Evolutionary conservation across 2,329 filamentous ascomycete genomes (phyloP), one percentile per base, ranked within the genome.

Genomic region (Penicillium sp.): DNA sequence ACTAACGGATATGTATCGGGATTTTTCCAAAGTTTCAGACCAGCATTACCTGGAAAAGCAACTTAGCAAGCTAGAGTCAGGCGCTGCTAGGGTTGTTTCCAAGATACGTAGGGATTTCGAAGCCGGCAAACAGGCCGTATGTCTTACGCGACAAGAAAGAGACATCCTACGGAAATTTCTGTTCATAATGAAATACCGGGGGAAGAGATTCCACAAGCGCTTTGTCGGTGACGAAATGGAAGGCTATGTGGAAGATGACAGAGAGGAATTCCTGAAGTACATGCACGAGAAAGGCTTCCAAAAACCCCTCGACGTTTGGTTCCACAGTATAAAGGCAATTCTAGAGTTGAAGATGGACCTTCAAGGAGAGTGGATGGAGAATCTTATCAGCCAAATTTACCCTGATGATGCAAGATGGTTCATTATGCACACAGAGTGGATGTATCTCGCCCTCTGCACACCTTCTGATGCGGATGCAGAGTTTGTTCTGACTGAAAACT

Each of bases 141-240:
- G 58, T 33, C 57, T 77, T 0, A 66, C 61, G 1, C 66, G 74
- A 5, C 30, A 49, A 1, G 67, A 77, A 20, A 62, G 66, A 46
- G 66, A 79, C 58, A 51, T 67, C 1, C 35, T 79, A 9, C 73
- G 77, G 47, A 79, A 78, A 54, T 79, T 79, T 50, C 64, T 77
- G 2, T 79, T 79, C 59, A 61, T 80, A 3, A 69, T 79, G 62
- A 76, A 76, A 56, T 79, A 78, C 48, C 73, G 77, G 14, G 65
- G 66, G n/a, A 64, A 63, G 1, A 56, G 38, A 5, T 75, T 76
- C 47, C 66, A 71, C 56, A 51, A 55, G 14, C 68, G 73, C 0
- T 78, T 71, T 63, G 64, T 72, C 43, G 66, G 73, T 49, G 64
- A 74, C 2, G 63, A 52, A 1, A 24, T 62, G 0, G 66, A 72